A percentile compares a stretch with the other conserved stretches of the same genome.
Evolutionary conservation across 2,329 filamentous ascomycete genomes (phyloP).

Genomic region (Plenodomus lindquistii): DNA sequence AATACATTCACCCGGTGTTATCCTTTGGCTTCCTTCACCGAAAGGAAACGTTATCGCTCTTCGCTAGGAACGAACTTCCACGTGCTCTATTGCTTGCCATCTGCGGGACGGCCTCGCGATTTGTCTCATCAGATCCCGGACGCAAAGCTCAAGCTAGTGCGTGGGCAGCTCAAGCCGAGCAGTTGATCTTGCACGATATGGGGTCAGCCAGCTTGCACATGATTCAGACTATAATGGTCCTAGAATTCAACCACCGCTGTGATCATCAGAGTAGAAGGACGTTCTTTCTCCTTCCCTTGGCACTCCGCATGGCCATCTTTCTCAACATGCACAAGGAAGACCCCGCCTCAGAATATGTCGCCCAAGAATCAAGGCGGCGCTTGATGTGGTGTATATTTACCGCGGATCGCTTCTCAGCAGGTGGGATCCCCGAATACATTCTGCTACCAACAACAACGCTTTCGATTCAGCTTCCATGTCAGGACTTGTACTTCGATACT

Average conservation of each 20-base stretch:
- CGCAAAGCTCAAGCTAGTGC: neutral
- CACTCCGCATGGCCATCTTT: slow-evolving; percentile 3
- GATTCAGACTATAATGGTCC: slow-evolving; percentile 5
- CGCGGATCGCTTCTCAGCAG: slow-evolving; percentile 4
- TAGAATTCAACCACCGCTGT: neutral
- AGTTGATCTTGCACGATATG: slow-evolving; percentile 5
- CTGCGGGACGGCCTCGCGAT: slow-evolving; percentile 8
- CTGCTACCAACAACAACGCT: neutral
- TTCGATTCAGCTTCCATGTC: neutral
- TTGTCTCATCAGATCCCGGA: neutral
- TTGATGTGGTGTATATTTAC: slow-evolving; percentile 11
- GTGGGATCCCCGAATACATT: slow-evolving; percentile 5
- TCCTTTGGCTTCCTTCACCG: slow-evolving; percentile 11
- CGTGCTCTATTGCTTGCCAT: slow-evolving; percentile 8
- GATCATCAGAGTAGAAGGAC: slow-evolving; percentile 8
- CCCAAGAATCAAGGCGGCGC: slow-evolving; percentile 8
- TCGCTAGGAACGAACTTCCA: neutral
- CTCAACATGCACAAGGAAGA: slow-evolving; percentile 12
- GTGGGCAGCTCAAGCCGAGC: slow-evolving; percentile 9
- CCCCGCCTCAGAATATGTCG: slow-evolving; percentile 1
- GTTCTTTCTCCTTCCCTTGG: slow-evolving; percentile 1
- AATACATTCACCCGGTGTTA: slow-evolving; percentile 10
- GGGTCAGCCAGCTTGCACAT: slow-evolving; percentile 1
- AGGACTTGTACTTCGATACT: neutral
- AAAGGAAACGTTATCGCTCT: slow-evolving; percentile 8